Evolutionary conservation across 768 basidiomycete genomes (phyloP), one percentile per base, ranked within the genome.

Genomic region (Trametes coccinea): DNA sequence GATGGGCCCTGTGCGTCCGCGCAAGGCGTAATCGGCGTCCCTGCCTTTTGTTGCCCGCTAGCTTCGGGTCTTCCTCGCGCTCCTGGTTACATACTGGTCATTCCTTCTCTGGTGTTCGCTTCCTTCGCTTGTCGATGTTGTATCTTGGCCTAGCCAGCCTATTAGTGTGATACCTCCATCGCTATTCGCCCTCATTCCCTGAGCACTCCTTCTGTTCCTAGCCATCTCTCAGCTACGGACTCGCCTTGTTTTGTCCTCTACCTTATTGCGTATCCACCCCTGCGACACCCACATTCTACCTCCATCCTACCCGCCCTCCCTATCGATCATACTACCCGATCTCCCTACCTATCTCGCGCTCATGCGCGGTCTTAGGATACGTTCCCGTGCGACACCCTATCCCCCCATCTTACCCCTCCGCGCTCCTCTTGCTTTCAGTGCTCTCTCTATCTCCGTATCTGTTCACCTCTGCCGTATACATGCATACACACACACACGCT

Each of bases 1-100:
- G 17, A 60, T 70, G 54, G 67, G 65, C 14, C 64, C 57, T n/a
- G 50, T 44, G 5, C 58, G 59, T 44, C 46, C 46, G 27, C 48
- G 45, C 10, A 53, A n/a, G 29, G 61, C 33, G 31, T 47, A 30
- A 9, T 30, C 13, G 31, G 47, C 56, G 57, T 33, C 37, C 5
- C 27, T 7, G 16, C 47, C 16, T 27, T 34, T 33, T 9, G 5
- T 48, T 22, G 27, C 17, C 17, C 33, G 3, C 10, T 7, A 8
- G 40, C 16, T 43, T 3, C 34, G 34, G 34, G 34, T 16, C 34
- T 29, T 17, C 14, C 44, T 11, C 11, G 16, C 10, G 39, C 30
- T 37, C 11, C 17, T 47, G 3, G 29, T 27, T 17, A 5, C 37
- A 27, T 44, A 11, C 46, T 39, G 22, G 45, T 34, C 11, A 13